These are phyloP conservation scores for Prunus mume DNA, from an alignment of 306 rosid genomes.

Conservation along the genomic window DNA sequence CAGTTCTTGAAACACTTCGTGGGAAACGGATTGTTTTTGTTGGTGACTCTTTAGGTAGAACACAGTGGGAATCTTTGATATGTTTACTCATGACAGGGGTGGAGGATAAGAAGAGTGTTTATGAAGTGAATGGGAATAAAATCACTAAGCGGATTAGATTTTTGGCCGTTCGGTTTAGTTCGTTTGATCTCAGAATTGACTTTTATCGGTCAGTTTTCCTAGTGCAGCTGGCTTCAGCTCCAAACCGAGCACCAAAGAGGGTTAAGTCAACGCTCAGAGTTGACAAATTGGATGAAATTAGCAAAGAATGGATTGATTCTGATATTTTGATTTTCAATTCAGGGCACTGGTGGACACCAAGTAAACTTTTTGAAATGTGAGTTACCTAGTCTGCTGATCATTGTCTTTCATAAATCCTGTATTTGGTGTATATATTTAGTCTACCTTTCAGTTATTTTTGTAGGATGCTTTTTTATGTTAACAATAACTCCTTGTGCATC, in stretches of 20 bases:
- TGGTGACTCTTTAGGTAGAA: constrained; percentile 88
- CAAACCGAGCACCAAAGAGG: constrained; percentile 59
- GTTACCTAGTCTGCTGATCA: constrained; percentile 31
- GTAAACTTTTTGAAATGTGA: constrained; percentile 78
- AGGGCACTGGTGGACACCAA: constrained; percentile 91
- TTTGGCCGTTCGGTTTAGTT: constrained; percentile 57
- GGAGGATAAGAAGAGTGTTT: constrained; percentile 68
- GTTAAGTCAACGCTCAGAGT: constrained; percentile 67
- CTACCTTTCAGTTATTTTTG: constrained; percentile 5
- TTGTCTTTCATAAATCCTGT: background rate
- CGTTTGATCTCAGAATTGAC: constrained; percentile 59
- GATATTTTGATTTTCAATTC: constrained; percentile 84
- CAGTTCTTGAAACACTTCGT: constrained; percentile 55
- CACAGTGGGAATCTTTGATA: constrained; percentile 94
- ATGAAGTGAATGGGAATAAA: constrained; percentile 66
- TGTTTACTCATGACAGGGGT: constrained; percentile 83
- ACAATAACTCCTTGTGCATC: background rate
- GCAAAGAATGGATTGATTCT: constrained; percentile 78
- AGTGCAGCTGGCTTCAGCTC: constrained; percentile 54
- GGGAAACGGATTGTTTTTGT: constrained; percentile 86
- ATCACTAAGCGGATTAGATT: constrained; percentile 69
- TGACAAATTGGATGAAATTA: constrained; percentile 69
- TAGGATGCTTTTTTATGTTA: background rate
- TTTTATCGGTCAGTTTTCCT: constrained; percentile 82
- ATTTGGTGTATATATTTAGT: background rate